These are phyloP conservation scores for Flaveria sonorensis DNA, from an alignment of 129 eudicot species.

Conservation along the genomic window DNA sequence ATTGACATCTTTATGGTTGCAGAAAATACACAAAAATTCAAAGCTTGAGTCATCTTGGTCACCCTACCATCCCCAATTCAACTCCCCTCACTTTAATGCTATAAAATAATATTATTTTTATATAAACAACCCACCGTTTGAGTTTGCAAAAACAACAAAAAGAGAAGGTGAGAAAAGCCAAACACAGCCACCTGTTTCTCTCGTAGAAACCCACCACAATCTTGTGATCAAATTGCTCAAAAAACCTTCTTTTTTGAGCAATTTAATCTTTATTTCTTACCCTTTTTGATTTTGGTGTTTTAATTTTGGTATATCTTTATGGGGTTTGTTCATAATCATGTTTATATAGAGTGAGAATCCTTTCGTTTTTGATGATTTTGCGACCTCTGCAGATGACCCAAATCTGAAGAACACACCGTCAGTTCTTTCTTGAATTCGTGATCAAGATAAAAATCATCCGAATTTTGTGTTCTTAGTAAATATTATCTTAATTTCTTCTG, in stretches of 20 bases:
- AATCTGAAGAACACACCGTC: conserved; percentile 24
- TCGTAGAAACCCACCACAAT: conserved; percentile 54
- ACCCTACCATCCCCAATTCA: conserved; percentile 36
- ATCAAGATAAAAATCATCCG: conserved; percentile 22
- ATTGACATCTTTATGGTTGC: conserved; percentile 46
- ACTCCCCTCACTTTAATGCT: conserved; percentile 47
- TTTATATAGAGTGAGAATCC: conserved; percentile 32
- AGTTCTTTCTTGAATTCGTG: conserved; percentile 30
- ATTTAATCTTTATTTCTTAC: conserved; percentile 35
- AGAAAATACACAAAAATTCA: conserved; percentile 48
- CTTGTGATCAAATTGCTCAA: conserved; percentile 45
- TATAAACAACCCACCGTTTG: conserved; percentile 31
- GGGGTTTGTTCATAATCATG: conserved; percentile 12
- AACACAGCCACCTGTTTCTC: conserved; percentile 63
- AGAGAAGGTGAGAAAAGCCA: conserved; percentile 45
- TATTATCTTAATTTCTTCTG: conserved; percentile 25
- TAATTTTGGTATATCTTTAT: conserved; percentile 44
- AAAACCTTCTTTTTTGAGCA: conserved; percentile 35
- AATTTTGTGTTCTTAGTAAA: conserved; percentile 22
- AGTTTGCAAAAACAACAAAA: conserved; percentile 37
- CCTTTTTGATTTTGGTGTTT: conserved; percentile 28
- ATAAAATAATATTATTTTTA: conserved; percentile 23
- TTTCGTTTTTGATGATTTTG: conserved; percentile 21
- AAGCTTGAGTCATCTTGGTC: conserved; percentile 44
- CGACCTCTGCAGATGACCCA: conserved; percentile 34